phyloP scores from a whole-genome alignment of 225 moss, liverwort and hornwort species.

The Marchantia polymorpha region DNA sequence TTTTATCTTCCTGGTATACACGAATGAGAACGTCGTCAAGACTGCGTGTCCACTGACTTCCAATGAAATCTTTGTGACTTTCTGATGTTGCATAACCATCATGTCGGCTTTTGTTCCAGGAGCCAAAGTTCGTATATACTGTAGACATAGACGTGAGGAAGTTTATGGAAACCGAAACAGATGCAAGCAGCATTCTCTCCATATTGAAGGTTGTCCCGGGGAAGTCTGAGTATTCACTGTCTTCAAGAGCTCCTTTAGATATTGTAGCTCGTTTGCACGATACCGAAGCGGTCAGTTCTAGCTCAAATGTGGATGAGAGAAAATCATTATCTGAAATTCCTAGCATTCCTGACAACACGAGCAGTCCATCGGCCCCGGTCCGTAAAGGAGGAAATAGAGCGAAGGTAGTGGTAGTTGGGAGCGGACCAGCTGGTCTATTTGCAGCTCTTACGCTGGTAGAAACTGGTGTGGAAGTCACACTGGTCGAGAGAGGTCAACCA shows the following conservation, averaged over 20 bases:
- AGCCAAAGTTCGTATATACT: slow-evolving; percentile 86
- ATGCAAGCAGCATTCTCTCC: slow-evolving; percentile 48
- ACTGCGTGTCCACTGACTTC: neutral
- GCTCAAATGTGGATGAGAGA: neutral
- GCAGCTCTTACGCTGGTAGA: slow-evolving; percentile 86
- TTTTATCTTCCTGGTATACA: neutral
- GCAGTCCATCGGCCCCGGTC: neutral
- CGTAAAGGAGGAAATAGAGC: slow-evolving; percentile 30
- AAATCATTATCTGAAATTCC: neutral
- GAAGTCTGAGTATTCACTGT: slow-evolving; percentile 59
- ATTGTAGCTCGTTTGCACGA: slow-evolving; percentile 58
- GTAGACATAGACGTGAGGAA: slow-evolving; percentile 71
- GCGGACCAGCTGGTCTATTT: slow-evolving; percentile 95
- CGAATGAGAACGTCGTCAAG: neutral
- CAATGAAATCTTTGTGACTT: neutral
- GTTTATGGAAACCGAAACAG: slow-evolving; percentile 50
- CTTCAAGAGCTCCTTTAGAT: slow-evolving; percentile 58
- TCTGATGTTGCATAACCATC: neutral
- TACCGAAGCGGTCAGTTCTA: slow-evolving; percentile 8
- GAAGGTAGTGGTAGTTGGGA: slow-evolving; percentile 84
- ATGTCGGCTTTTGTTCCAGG: slow-evolving; percentile 34
- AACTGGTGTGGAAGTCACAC: slow-evolving; percentile 63
- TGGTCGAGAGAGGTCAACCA: slow-evolving; percentile 92
- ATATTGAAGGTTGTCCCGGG: slow-evolving; percentile 55
- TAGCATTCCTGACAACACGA: neutral